Base-by-base conservation (phyloP, 805 yeast genomes). In the Clavispora phyllophila region DNA sequence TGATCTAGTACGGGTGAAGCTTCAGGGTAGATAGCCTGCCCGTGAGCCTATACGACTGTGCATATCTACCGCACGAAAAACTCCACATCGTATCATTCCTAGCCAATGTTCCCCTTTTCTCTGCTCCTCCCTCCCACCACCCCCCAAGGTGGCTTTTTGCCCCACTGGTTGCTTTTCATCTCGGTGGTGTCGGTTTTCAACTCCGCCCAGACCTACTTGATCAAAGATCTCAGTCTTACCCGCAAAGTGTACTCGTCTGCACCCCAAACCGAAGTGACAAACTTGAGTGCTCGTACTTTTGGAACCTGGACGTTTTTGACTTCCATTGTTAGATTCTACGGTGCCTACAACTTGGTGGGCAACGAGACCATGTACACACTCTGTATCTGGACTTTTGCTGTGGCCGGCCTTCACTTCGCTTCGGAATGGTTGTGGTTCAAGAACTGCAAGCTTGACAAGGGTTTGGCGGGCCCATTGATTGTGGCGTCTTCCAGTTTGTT, bases 221-320 rank as follows among this genome's bases (percentile, higher is more conserved):
- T 87, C 26, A 60, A 59, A 38, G 93, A 89, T 36, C 72, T 84
- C 23, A 71, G 74, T 23, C 73, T 93, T 41, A 86, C 96, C 2
- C 79, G 84, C 52, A 74, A 81, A 50, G 97, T 93, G 7, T 93
- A 93, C 60, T 83, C 76, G 26, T 41, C 48, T 10, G 63, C 64
- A 14, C 56, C 59, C 7, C 48, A 56, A 3, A 48, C 58, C 8
- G 68, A 68, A 41, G 69, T 70, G 10, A 66, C 72, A 5, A 62
- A 68, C 12, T 71, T 93, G 51, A 81, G 93, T 53, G 96, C 96
- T n/a, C 78, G 99, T 56, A 91, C 99, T 0, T 93, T 93, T 62
- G 99, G 99, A 26, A 93, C 99, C 0, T 93, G 99, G 99, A 93
- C 99, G 0, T 70, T 90, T 31, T 75, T 90, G 53, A 82, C 96